phyloP scores from a whole-genome alignment of 2,329 filamentous ascomycete species.

The Ceratocystis papillata region DNA sequence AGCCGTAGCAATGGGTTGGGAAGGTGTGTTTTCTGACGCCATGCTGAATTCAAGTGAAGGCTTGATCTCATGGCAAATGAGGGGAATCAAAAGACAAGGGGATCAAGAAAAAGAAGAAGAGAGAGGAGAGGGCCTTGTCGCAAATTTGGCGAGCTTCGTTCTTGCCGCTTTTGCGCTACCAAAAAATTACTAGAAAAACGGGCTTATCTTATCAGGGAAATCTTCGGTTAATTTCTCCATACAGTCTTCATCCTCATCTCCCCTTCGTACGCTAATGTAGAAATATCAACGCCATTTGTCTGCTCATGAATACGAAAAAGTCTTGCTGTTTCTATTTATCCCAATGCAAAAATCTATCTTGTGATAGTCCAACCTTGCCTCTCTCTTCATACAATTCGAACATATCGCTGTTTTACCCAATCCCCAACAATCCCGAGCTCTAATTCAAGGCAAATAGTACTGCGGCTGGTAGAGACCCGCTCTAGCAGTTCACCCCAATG shows the following conservation, averaged over 20 bases:
- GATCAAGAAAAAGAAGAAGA: constrained; percentile 16
- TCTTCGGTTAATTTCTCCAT: background rate
- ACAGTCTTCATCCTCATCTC: too few species aligned
- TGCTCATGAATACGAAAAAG: too few species aligned
- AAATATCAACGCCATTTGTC: background rate
- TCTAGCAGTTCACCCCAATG: constrained; percentile 38
- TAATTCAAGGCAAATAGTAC: background rate
- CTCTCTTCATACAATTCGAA: too few species aligned
- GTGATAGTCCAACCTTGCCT: background rate
- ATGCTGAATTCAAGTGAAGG: constrained; percentile 16
- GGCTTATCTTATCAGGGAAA: constrained; percentile 15
- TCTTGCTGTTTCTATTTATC: background rate
- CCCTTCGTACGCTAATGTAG: background rate
- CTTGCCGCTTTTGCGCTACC: background rate
- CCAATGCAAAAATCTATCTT: background rate
- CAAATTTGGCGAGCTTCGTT: background rate
- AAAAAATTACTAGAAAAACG: constrained; percentile 17
- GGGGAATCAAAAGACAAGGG: background rate
- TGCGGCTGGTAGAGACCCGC: background rate
- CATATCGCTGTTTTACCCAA: background rate
- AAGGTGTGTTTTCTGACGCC: constrained; percentile 22
- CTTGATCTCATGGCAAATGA: constrained; percentile 19
- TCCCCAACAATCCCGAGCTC: background rate
- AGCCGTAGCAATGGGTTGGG: constrained; percentile 11
- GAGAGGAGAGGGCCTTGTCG: background rate